phyloP scores from a whole-genome alignment of 768 basidiomycete species.

The Psilocybe cubensis region DNA sequence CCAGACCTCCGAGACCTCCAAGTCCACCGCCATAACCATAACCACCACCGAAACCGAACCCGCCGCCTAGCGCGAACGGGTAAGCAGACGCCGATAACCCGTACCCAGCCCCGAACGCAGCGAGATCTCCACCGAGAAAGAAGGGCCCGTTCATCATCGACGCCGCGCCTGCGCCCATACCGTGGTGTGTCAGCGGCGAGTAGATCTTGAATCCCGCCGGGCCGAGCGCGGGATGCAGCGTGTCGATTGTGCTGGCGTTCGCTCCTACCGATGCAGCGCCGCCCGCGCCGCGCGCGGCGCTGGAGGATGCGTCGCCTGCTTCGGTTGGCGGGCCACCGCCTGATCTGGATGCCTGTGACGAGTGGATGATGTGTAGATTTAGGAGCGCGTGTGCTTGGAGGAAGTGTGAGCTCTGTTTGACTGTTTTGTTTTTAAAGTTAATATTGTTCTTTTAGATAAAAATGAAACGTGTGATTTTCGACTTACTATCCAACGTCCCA shows the following conservation, averaged over 20 bases:
- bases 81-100: too few relatives aligned
- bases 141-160: constrained; percentile 36
- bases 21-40: too few relatives aligned
- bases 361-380: constrained; percentile 87
- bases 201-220: constrained; percentile 70
- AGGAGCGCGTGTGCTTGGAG: constrained; percentile 83
- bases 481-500: constrained; percentile 73
- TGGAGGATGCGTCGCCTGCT: constrained; percentile 24
- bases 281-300: too few relatives aligned
- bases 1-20: too few relatives aligned
- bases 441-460: too few relatives aligned
- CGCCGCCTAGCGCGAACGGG: too few relatives aligned
- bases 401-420: constrained; percentile 82
- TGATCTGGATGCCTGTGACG: constrained; percentile 62
- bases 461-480: too few relatives aligned
- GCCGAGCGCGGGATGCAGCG: constrained; percentile 60
- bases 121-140: too few relatives aligned
- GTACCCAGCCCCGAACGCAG: too few relatives aligned
- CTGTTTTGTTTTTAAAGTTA: too few relatives aligned
- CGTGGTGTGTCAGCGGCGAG: constrained; percentile 40
- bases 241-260: constrained; percentile 45
- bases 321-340: constrained; percentile 24
- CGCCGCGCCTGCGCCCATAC: constrained; percentile 22
- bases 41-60: too few relatives aligned
- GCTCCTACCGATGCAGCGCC: constrained; percentile 28